Evolutionary conservation across 2,329 filamentous ascomycete species (phyloP), one percentile per base, ranked within the genome.

Genomic region (Fusarium camptoceras): DNA sequence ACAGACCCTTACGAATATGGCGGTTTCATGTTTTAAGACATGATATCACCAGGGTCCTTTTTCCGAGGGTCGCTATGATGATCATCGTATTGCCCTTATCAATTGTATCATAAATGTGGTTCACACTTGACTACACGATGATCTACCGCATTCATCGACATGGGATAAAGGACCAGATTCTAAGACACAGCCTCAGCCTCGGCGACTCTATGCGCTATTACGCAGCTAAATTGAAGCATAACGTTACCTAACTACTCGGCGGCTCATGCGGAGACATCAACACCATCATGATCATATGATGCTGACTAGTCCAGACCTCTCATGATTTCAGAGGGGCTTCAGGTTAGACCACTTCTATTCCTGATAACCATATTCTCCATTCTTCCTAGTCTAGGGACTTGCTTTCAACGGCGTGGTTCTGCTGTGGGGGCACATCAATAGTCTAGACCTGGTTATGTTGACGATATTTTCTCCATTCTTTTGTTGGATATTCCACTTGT

Each of bases 31-130:
- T 71, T 48, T 18, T 37, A 46, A 43, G 24, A 18, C 2, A 72
- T 70, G 68, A 71, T 71, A 72, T 71, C 65, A 71, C 59, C 37
- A 31, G 43, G 20, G 53, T 51, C 68, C 37, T 48, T 47, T 41
- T 59, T 12, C 8, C 24, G 55, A 50, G 41, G 51, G 37, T 62
- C 55, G 41, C 37, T 15, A 41, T 41, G 68, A 64, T 49, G 68
- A 72, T 67, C 61, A 25, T 41, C 43, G 6, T 25, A 39, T 44
- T 30, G 16, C 59, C 25, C 44, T 62, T 28, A 31, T 70, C 28
- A 22, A 61, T 64, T 70, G 59, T 53, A 66, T 71, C 68, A 72
- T 71, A 66, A 66, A 48, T 68, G 65, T 66, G 68, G 69, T 55
- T 55, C 68, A 28, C 48, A 44, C 28, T 27, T 44, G 34, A 58